Conservation (phyloP, 2,329 filamentous ascomycete genomes). For the Penicillium sp. region DNA sequence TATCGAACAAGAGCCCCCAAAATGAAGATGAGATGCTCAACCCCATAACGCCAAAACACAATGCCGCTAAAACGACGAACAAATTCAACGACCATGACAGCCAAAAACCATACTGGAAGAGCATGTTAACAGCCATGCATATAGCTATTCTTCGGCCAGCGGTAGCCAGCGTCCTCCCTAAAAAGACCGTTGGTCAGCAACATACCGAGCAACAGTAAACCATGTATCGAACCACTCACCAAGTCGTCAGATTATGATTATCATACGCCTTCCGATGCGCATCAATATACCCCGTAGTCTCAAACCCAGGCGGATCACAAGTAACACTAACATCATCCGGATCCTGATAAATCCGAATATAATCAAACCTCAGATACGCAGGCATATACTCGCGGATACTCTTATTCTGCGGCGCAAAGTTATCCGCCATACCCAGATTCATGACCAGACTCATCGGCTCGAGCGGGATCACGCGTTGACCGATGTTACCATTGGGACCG, state of each 20-base stretch:
- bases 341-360: constrained; percentile 73
- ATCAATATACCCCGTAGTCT: constrained; percentile 71
- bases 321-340: constrained; percentile 63
- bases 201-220: neutral
- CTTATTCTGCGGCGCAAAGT: constrained; percentile 68
- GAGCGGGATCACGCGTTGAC: constrained; percentile 67
- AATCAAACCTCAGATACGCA: constrained; percentile 71
- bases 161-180: constrained; percentile 58
- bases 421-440: constrained; percentile 73
- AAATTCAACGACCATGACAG: constrained; percentile 11
- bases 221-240: constrained; percentile 51
- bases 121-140: constrained; percentile 60
- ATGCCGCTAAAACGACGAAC: constrained; percentile 38
- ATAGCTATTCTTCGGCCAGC: constrained; percentile 67
- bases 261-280: constrained; percentile 66
- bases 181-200: constrained; percentile 9
- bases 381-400: constrained; percentile 64
- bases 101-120: constrained; percentile 8
- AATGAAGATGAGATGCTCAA: constrained; percentile 19
- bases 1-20: constrained; percentile 12
- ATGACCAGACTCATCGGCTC: constrained; percentile 72
- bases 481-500: constrained; percentile 73
- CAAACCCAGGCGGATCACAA: constrained; percentile 71
- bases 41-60: constrained; percentile 35
- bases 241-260: constrained; percentile 68